These are phyloP conservation scores for Drechslerella stenobrocha DNA, from an alignment of 2,329 filamentous ascomycete genomes.

Conservation along the genomic window DNA sequence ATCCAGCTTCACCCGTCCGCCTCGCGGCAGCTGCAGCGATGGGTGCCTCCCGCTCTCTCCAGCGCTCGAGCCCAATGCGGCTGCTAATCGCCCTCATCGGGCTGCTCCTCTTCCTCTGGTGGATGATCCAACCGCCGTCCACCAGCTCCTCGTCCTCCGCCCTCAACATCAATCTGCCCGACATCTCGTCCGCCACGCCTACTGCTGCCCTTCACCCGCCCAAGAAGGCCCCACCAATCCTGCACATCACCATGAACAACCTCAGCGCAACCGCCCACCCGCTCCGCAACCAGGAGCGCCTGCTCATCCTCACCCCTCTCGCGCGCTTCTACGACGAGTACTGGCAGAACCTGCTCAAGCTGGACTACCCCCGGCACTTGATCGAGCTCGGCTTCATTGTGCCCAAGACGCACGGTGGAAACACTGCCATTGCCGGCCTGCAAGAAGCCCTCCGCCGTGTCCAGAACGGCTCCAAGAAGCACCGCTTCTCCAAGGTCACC, in stretches of 20 bases:
- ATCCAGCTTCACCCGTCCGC: conserved; percentile 11
- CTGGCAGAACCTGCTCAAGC: conserved; percentile 86
- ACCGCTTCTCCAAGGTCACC: conserved; percentile 87
- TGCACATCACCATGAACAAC: conserved; percentile 93
- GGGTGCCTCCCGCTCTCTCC: conserved; percentile 70
- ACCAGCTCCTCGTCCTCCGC: conserved; percentile 57
- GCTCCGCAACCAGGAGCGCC: conserved; percentile 75
- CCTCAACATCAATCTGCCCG: conserved; percentile 60
- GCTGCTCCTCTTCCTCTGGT: conserved; percentile 71
- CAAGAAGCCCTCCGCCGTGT: conserved; percentile 84
- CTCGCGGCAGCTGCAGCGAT: conserved; percentile 55
- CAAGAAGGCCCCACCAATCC: conserved; percentile 80
- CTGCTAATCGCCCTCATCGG: conserved; percentile 72
- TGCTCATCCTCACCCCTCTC: conserved; percentile 90
- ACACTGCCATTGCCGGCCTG: conserved; percentile 77
- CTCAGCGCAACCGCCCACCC: conserved; percentile 80
- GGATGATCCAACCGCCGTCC: conserved; percentile 63
- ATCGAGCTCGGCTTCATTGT: conserved; percentile 96
- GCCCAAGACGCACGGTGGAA: conserved; percentile 89
- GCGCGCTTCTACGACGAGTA: conserved; percentile 91
- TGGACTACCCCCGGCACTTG: conserved; percentile 88
- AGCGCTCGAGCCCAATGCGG: conserved; percentile 77
- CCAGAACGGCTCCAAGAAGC: conserved; percentile 76
- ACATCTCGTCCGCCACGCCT: conserved; percentile 71
- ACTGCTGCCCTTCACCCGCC: conserved; percentile 73